Conservation (phyloP, 2,329 filamentous ascomycete genomes). For the Alternaria atra region DNA sequence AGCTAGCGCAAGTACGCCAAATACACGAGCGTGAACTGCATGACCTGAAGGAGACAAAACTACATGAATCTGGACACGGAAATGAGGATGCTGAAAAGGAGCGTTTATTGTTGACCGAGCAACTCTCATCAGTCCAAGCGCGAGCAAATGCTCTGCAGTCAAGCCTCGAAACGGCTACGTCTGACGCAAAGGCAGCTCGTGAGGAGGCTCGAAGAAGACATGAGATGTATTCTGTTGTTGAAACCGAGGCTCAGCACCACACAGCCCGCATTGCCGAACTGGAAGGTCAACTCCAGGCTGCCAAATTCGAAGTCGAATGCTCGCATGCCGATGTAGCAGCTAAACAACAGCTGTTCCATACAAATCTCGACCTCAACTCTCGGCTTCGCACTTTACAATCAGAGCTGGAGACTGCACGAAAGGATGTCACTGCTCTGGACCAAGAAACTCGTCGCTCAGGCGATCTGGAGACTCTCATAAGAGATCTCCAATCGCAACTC, state of each 20-base stretch:
- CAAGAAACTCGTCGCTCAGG: neutral
- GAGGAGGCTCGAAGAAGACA: constrained; percentile 30
- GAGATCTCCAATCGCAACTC: constrained; percentile 2
- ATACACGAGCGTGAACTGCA: constrained; percentile 16
- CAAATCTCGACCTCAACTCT: constrained; percentile 34
- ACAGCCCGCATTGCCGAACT: constrained; percentile 30
- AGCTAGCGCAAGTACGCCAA: constrained; percentile 1
- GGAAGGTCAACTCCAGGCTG: constrained; percentile 32
- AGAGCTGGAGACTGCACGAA: constrained; percentile 26
- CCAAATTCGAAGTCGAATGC: constrained; percentile 39
- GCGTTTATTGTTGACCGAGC: constrained; percentile 24
- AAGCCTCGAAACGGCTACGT: constrained; percentile 37
- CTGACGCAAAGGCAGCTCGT: constrained; percentile 36
- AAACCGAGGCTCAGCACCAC: constrained; percentile 19
- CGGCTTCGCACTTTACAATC: constrained; percentile 29
- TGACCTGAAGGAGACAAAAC: constrained; percentile 9
- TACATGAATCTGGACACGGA: neutral
- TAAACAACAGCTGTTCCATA: constrained; percentile 39
- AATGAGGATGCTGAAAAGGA: constrained; percentile 16
- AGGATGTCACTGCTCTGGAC: neutral
- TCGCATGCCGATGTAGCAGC: constrained; percentile 35
- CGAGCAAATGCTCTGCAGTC: constrained; percentile 37
- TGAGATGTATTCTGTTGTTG: constrained; percentile 13
- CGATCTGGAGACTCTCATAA: constrained; percentile 7
- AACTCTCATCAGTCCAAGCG: constrained; percentile 36